Evolutionary conservation across 2,329 filamentous ascomycete genomes (phyloP), one percentile per base, ranked within the genome.

Genomic region (Aureobasidium sp.): DNA sequence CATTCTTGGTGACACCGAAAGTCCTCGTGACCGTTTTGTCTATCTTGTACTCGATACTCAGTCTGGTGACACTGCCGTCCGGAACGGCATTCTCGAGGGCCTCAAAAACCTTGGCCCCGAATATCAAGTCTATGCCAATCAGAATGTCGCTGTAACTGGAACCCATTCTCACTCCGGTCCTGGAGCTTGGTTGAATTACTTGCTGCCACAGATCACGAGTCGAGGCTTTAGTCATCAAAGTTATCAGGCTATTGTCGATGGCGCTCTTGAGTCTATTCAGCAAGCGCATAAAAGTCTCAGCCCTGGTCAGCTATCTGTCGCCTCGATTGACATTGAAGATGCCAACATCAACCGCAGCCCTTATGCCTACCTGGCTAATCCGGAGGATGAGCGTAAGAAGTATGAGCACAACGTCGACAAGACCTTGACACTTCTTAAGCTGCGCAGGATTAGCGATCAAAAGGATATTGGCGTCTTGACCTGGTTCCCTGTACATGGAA

Each of bases 151-250:
- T 29, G 79, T 97, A 19, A 95, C 89, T 0, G 91, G 90, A 51
- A 97, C 91, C 0, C 91, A 97, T 68, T 93, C 88, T 22, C 91
- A 97, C 70, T 85, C 90, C 21, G 91, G 90, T 0, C 90, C 91
- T 0, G 91, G 87, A 2, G 91, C 86, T 5, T 97, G 90, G 89
- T 76, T 94, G 66, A 97, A 97, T 70, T 97, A 96, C 65, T 78
- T 97, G 8, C 76, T 96, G 5, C 91, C 90, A 6, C 90, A 96
- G 65, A 86, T 97, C 59, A 93, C 91, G 0, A 90, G 84, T 63
- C 78, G 86, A 55, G 91, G 91, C 0, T 96, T 95, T 62, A 79
- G 89, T 68, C 82, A 83, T 63, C 87, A 94, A 68, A 94, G 88
- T 62, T 95, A 95, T 64, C 79, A 84, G 58, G 90, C 91, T 24